These are phyloP conservation scores for Fusarium agapanthi DNA, from an alignment of 2,329 filamentous ascomycete genomes.

Conservation along the genomic window DNA sequence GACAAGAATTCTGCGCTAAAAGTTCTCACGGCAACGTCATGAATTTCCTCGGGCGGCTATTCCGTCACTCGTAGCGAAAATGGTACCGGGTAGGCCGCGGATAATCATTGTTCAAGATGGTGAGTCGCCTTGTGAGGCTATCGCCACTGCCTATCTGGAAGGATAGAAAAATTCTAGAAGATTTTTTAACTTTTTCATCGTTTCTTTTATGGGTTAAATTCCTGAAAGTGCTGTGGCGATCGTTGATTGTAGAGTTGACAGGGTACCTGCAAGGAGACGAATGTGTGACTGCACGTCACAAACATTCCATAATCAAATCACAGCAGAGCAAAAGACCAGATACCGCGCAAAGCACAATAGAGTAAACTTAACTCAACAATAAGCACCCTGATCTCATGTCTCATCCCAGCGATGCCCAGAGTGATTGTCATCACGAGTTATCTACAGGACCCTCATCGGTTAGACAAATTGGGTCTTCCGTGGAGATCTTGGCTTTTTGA, in stretches of 20 bases:
- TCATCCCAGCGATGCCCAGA: not conserved
- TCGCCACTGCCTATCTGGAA: not conserved
- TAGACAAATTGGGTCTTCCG: not conserved
- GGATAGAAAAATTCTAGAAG: not conserved
- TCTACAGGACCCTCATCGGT: not conserved
- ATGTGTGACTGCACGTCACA: not conserved
- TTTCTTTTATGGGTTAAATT: no score
- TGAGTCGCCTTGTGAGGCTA: not conserved
- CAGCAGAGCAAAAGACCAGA: not conserved
- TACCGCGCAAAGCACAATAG: not conserved
- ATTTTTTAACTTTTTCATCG: not conserved
- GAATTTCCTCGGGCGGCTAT: not conserved
- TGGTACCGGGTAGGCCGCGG: slow-evolving; percentile 1
- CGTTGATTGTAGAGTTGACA: not conserved
- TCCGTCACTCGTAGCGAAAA: slow-evolving; percentile 1
- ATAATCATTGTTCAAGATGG: not conserved
- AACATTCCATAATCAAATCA: not conserved
- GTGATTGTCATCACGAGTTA: not conserved
- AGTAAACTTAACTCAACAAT: not conserved
- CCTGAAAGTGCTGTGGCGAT: not conserved
- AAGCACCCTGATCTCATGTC: not conserved
- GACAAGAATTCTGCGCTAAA: slow-evolving; percentile 6
- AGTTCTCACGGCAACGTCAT: slow-evolving; percentile 15
- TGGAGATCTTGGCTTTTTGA: not conserved
- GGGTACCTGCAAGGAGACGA: not conserved